These are phyloP conservation scores for Multifurca ochricompacta DNA, from an alignment of 768 basidiomycete species.

Conservation along the genomic window DNA sequence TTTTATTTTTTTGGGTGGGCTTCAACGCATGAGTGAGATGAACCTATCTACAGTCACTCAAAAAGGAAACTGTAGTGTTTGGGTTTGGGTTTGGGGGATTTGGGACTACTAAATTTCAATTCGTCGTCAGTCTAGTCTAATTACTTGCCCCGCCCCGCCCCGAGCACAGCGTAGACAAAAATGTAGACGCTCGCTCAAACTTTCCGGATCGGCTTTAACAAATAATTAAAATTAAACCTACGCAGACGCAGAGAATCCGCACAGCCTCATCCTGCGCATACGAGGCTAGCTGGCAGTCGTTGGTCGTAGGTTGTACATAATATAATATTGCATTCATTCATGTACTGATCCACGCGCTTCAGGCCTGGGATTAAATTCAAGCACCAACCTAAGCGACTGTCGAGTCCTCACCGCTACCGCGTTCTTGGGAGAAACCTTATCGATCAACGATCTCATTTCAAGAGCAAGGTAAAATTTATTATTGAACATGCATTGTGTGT, in stretches of 20 bases:
- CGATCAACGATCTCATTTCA: constrained; percentile 17
- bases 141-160: background rate
- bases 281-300: background rate
- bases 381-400: constrained; percentile 1
- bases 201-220: constrained; percentile 2
- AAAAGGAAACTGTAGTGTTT: constrained; percentile 14
- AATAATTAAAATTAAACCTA: constrained; percentile 8
- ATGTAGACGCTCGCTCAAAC: background rate
- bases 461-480: constrained; percentile 5
- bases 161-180: background rate
- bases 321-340: constrained; percentile 5
- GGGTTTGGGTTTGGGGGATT: background rate
- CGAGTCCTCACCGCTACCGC: constrained; percentile 16
- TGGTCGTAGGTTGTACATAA: background rate
- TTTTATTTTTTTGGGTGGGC: no score
- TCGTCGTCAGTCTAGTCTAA: background rate
- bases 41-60: background rate
- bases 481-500: constrained; percentile 7
- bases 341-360: constrained; percentile 18
- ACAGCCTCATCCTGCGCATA: constrained; percentile 12
- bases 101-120: background rate
- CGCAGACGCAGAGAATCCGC: constrained; percentile 1
- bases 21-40: no score
- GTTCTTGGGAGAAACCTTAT: constrained; percentile 17
- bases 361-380: constrained; percentile 7